Evolutionary conservation across 2,329 filamentous ascomycete species (phyloP).

Genomic region (Neurospora sp.): DNA sequence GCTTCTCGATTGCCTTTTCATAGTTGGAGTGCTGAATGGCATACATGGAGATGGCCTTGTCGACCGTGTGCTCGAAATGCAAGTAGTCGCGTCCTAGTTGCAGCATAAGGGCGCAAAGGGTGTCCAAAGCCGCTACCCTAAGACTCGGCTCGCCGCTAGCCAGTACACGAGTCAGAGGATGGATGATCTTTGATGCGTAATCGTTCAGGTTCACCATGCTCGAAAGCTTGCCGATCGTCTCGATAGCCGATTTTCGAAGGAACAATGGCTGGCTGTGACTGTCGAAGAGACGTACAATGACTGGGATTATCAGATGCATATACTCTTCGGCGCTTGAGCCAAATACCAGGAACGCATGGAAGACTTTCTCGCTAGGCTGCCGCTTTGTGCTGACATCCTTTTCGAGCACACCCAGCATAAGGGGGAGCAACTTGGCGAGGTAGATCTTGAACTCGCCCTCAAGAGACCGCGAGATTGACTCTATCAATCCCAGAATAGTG

Average conservation of each 20-base stretch:
- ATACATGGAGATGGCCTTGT: constrained; percentile 70
- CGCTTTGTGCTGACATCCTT: constrained; percentile 68
- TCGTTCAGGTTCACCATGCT: constrained; percentile 96
- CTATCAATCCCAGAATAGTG: constrained; percentile 84
- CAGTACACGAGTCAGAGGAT: constrained; percentile 78
- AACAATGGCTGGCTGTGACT: constrained; percentile 70
- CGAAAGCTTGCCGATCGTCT: constrained; percentile 88
- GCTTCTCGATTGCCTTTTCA: constrained; percentile 79
- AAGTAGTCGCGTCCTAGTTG: constrained; percentile 92
- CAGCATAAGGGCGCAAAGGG: constrained; percentile 87
- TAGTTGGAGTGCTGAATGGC: constrained; percentile 87
- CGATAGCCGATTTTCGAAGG: constrained; percentile 80
- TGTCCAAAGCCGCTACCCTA: constrained; percentile 79
- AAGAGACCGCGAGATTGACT: constrained; percentile 84
- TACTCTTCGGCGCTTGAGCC: constrained; percentile 95
- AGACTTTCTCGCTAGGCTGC: constrained; percentile 76
- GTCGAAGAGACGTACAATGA: constrained; percentile 90
- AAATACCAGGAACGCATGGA: constrained; percentile 93
- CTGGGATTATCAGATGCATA: constrained; percentile 96
- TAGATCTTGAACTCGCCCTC: constrained; percentile 99
- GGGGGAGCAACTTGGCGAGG: constrained; percentile 73
- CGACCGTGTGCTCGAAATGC: constrained; percentile 87
- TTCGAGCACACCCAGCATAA: constrained; percentile 91
- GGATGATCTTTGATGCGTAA: constrained; percentile 91
- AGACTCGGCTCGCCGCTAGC: constrained; percentile 61